Base-by-base conservation (phyloP, 257 asterid species). In the Primulina huaijiensis region DNA sequence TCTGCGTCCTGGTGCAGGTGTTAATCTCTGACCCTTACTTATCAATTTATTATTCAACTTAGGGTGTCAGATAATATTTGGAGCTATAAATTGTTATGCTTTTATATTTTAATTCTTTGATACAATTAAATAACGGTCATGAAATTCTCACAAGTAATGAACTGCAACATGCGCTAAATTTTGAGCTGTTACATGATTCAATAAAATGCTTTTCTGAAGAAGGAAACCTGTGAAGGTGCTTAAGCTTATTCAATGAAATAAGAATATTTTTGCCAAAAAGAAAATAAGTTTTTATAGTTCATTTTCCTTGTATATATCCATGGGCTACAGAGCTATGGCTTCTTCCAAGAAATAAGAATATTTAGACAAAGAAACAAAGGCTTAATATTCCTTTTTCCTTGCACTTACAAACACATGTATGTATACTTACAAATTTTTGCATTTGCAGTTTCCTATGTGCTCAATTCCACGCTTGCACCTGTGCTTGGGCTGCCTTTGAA, bases 1-100 rank as follows among this genome's bases (percentile, higher is more conserved):
- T 77, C 75, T 89, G 77, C 96, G 96, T 8, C 74, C 30, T n/a
- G 99, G 97, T 70, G 80, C 96, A 87, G 95, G 97, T 94, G 67
- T 69, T 72, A 66, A 9, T 75, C 20, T 72, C 62, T 61, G 20
- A 40, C 68, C 68, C 4, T 19, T 21, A n/a, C 9, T 10, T n/a
- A 31, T 50, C 58, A 53, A 59, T 17, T 52, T 69, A 62, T 65
- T 34, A 55, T 43, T 40, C 27, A 65, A 58, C 60, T 67, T 60
- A 0, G 64, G 23, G 14, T 64, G 11, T 40, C 27, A 29, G 43
- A 57, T 16, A 27, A 27, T 60, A 72, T 50, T 35, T 35, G 55
- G 19, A 14, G 55, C 65, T 56, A 7, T 46, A 23, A n/a, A 37
- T 27, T 9, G 5, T 33, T 11, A 52, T 65, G 50, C 25, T 53